Evolutionary conservation across 1,284 basidiomycete genomes (phyloP), one percentile per base, ranked within the genome.

Genomic region (Tremellales sp.): DNA sequence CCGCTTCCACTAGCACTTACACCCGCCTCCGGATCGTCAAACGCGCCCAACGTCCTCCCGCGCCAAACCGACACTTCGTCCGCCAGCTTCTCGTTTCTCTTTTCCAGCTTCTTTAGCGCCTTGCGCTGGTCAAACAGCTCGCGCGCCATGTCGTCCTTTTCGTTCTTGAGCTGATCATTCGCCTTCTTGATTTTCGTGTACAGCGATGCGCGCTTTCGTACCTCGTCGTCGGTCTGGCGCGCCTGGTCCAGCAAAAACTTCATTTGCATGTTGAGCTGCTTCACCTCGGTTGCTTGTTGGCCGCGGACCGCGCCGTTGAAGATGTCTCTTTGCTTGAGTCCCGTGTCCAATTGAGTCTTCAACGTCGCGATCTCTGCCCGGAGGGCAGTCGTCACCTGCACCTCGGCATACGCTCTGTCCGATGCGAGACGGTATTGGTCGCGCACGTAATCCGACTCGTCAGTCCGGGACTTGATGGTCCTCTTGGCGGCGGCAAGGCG

Each of bases 271-370:
- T 47, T 40, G 8, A 64, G 44, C 24, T 54, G 39, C 24, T 24
- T 28, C 8, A 43, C 42, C 18, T 62, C 57, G 0, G 41, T 50
- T 5, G 34, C 40, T 1, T 43, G 41, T 16, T 50, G 32, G 5
- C 50, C 26, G 13, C 51, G 24, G 14, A 60, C 42, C 2, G 60
- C 54, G 1, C 51, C 40, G 28, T 41, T 32, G 43, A 58, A 53
- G 10, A 70, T 40, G 8, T 61, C 51, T 9, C 59, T 54, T 48
- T 72, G 70, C 45, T 65, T 62, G 14, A 72, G 51, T 1, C 70
- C 70, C 13, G 58, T 8, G 0, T 31, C 43, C 7, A 72, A 51
- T 48, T 72, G 66, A 18, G 49, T 46, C 28, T 54, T 46, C 8
- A 69, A 52, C 13, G 31, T 50, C 18, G 33, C 34, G 13, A 61